Evolutionary conservation across 768 basidiomycete genomes (phyloP), one percentile per base, ranked within the genome.

Genomic region (Hericium erinaceus): DNA sequence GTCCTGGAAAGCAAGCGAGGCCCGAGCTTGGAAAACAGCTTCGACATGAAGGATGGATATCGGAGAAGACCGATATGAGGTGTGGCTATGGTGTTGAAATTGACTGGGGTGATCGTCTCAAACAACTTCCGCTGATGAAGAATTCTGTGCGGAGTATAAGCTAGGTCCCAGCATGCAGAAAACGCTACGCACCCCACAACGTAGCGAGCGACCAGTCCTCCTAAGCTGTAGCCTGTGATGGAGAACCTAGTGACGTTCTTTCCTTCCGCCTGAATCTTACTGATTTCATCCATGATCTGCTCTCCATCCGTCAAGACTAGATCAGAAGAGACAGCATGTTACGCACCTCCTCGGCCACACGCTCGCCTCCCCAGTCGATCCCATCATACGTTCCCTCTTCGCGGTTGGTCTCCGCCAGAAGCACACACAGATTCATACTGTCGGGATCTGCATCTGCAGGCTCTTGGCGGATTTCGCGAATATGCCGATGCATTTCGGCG

Each of bases 21-120:
- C 0, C 88, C 92, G 10, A 95, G 65, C 18, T 68, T 73, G 1
- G 76, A 74, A 11, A 76, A 65, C 0, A 89, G 50, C 1, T 72
- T 71, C 1, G 85, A 87, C 44, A 84, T 66, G 38, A 85, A 69
- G 2, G 83, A 81, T 26, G 78, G 76, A 60, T 85, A 85, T 64
- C 74, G 73, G 4, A 82, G 83, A 7, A 92, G 77, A 13, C 92
- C 92, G 41, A 92, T 75, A 60, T 91, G 86, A 1, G 92, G 92
- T 0, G 92, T 90, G 2, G 92, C 89, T 52, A 94, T 72, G 0
- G 92, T 90, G 55, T 81, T 82, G 69, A 94, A 95, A 68, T 91
- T 92, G 55, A 89, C 77, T 0, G 92, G 89, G 28, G 72, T 70
- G 46, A 92, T 77, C 2, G 74, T 71, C 2, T 84, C 75, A 65